Evolutionary conservation across 2,329 filamentous ascomycete genomes (phyloP).

Genomic region (Periconia sp.): DNA sequence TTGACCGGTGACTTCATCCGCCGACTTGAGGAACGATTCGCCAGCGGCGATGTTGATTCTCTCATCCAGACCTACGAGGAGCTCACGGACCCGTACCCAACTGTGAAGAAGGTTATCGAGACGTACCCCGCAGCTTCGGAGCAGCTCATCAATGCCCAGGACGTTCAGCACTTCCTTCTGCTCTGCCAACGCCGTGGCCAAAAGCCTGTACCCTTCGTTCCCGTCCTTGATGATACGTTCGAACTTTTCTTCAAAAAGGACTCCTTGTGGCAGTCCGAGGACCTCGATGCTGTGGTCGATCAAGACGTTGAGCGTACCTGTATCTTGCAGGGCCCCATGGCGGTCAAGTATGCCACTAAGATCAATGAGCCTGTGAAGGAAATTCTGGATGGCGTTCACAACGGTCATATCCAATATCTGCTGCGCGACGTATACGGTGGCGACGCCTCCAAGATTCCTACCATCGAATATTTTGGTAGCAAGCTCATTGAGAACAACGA

Average conservation of each 20-base stretch:
- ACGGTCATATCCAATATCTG: slow-evolving; percentile 80
- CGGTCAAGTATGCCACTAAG: slow-evolving; percentile 84
- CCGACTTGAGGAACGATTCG: slow-evolving; percentile 95
- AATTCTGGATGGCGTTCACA: slow-evolving; percentile 88
- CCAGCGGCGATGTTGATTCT: slow-evolving; percentile 72
- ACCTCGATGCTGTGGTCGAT: slow-evolving; percentile 90
- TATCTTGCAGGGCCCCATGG: slow-evolving; percentile 93
- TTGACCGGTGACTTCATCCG: slow-evolving; percentile 95
- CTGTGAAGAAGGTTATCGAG: slow-evolving; percentile 76
- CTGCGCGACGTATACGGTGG: slow-evolving; percentile 78
- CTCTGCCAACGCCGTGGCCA: slow-evolving; percentile 89
- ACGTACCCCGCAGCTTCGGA: slow-evolving; percentile 83
- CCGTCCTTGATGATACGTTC: slow-evolving; percentile 92
- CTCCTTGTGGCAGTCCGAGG: slow-evolving; percentile 98
- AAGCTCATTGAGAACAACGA: slow-evolving; percentile 74
- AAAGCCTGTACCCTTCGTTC: slow-evolving; percentile 96
- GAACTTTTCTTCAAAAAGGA: slow-evolving; percentile 99
- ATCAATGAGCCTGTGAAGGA: slow-evolving; percentile 94
- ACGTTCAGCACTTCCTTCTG: slow-evolving; percentile 94
- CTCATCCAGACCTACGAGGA: slow-evolving; percentile 88
- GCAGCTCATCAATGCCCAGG: slow-evolving; percentile 96
- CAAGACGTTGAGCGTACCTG: slow-evolving; percentile 96
- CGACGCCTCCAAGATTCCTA: slow-evolving; percentile 73
- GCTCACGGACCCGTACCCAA: slow-evolving; percentile 76
- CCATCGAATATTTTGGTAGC: slow-evolving; percentile 93